Percentiles rank a stretch among this genome's conserved stretches.
Conservation (phyloP, 345 rosid genomes). For the Eucalyptus regnans region DNA sequence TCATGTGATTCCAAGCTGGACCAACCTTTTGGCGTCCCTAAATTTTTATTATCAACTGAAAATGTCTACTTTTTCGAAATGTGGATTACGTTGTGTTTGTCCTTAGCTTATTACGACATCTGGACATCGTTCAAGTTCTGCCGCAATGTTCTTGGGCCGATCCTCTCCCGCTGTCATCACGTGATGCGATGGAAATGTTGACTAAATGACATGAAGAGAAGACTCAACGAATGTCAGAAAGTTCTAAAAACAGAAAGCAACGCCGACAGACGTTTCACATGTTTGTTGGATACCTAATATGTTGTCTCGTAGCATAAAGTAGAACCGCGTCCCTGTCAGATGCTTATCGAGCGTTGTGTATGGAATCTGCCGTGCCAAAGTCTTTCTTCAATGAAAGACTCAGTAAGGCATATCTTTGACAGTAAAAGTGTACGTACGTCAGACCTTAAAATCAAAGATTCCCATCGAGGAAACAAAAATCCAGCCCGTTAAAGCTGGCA, state of each 20-base stretch:
- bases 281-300: background rate
- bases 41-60: too few species aligned
- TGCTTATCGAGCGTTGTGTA: background rate
- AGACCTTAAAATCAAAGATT: background rate
- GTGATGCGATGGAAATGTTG: background rate
- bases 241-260: background rate
- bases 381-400: background rate
- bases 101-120: conserved; percentile 21
- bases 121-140: conserved; percentile 85
- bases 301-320: background rate
- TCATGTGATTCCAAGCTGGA: too few species aligned
- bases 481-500: too few species aligned
- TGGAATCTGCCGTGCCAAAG: background rate
- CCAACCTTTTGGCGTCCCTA: too few species aligned
- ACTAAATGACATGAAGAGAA: background rate
- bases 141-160: conserved; percentile 69
- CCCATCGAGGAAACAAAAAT: too few species aligned
- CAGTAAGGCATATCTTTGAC: background rate
- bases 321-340: background rate
- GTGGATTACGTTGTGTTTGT: too few species aligned
- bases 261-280: background rate
- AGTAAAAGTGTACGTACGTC: background rate
- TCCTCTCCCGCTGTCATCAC: conserved; percentile 87
- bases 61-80: too few species aligned
- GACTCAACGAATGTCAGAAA: background rate